Evolutionary conservation across 768 basidiomycete species (phyloP), one percentile per base, ranked within the genome.

Genomic region (Omphalotus guepiniiformis): DNA sequence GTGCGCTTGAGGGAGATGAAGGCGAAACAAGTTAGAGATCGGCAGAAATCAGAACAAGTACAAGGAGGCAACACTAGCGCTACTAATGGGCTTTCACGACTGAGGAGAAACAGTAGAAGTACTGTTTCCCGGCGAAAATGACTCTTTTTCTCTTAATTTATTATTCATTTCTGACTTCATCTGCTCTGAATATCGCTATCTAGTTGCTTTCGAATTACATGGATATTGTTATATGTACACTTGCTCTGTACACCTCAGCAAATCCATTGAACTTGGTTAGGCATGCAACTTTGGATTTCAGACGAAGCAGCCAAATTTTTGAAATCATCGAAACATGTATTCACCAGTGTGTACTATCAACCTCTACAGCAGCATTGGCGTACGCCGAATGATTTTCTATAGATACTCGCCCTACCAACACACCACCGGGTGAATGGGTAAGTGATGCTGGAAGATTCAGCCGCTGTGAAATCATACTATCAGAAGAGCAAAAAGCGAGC

Each of bases 341-440:
- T 60, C 59, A 58, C 74, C 71, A 77, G 19, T 67, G 59, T 39
- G 64, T 60, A 35, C 57, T 56, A 55, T 77, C 73, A 15, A 72
- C 73, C 38, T 69, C 63, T 15, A 62, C 54, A 6, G 74, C 68
- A 26, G 76, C 76, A 39, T 79, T 71, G 21, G 76, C 77, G 63
- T 85, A 87, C 1, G 68, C 78, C n/a, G 72, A 70, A 39, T 73
- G 70, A 52, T 85, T 73, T 53, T 78, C 78, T 38, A 87, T 76
- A n/a, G 64, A 63, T 4, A 85, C 76, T 47, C 74, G 72, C 13
- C 75, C 66, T 27, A 83, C 70, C n/a, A 86, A 58, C 16, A 82
- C 61, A 38, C 68, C 71, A 15, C 62, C 67, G 6, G 69, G 60
- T 15, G 69, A 62, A 19, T 72, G 73, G 32, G 73, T 62, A 5